These are phyloP conservation scores for Teunomyces stri DNA, from an alignment of 805 yeast species.

Conservation along the genomic window DNA sequence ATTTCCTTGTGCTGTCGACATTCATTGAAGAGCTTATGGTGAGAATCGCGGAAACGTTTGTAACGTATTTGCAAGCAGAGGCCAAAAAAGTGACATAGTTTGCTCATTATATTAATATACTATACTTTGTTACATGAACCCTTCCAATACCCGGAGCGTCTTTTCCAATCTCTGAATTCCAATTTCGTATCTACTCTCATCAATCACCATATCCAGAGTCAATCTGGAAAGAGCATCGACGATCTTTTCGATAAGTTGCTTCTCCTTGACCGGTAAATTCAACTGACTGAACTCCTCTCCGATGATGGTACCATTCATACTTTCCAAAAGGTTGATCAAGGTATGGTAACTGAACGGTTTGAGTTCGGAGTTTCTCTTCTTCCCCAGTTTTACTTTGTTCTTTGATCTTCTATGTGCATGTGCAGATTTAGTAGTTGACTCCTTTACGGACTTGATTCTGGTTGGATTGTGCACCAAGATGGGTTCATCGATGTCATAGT, in stretches of 20 bases:
- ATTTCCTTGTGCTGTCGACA: constrained; percentile 29
- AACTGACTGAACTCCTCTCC: constrained; percentile 73
- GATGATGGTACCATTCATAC: constrained; percentile 59
- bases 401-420: constrained; percentile 19
- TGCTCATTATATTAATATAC: neutral
- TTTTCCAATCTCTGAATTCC: constrained; percentile 77
- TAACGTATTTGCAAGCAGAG: constrained; percentile 12
- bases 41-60: constrained; percentile 29
- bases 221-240: constrained; percentile 82
- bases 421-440: constrained; percentile 18
- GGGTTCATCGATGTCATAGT: constrained; percentile 37
- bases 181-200: constrained; percentile 74
- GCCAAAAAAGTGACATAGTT: constrained; percentile 3
- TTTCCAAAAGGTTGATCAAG: constrained; percentile 50
- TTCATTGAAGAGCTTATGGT: constrained; percentile 29
- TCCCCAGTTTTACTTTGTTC: constrained; percentile 15
- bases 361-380: constrained; percentile 12
- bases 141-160: constrained; percentile 85
- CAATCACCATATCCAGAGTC: constrained; percentile 87
- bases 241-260: constrained; percentile 76
- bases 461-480: constrained; percentile 29
- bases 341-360: constrained; percentile 44
- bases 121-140: constrained; percentile 44
- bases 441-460: constrained; percentile 33
- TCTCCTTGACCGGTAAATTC: constrained; percentile 73